These are phyloP conservation scores for Tricholoma sp. DNA, from an alignment of 768 basidiomycete species.

Conservation along the genomic window DNA sequence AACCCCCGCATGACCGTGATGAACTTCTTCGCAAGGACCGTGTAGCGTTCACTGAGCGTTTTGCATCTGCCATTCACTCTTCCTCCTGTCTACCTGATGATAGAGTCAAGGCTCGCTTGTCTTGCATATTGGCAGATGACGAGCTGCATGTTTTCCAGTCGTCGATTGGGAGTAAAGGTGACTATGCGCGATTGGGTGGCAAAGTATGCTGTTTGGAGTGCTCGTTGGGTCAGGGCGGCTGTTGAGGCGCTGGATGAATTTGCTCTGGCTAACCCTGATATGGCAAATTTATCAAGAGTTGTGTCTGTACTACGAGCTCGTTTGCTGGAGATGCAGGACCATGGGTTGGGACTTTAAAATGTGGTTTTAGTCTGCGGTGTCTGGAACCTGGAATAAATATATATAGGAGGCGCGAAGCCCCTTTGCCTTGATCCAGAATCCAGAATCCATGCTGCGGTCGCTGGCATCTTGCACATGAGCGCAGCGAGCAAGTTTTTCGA, in stretches of 20 bases:
- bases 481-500: no score
- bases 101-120: slow-evolving; percentile 3
- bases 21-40: slow-evolving; percentile 7
- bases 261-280: no score
- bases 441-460: no score
- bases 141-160: background rate
- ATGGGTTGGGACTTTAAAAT: no score
- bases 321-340: no score
- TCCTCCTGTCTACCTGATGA: slow-evolving; percentile 4
- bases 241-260: background rate
- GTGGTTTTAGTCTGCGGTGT: no score
- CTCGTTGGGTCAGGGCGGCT: background rate
- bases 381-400: no score
- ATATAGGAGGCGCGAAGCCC: no score
- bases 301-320: no score
- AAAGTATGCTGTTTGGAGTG: slow-evolving; percentile 1
- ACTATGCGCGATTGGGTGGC: slow-evolving; percentile 4
- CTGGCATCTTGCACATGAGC: no score
- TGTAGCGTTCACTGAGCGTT: slow-evolving; percentile 4
- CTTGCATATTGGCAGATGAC: slow-evolving; percentile 6
- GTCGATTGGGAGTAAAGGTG: slow-evolving; percentile 6
- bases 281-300: no score
- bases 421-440: no score
- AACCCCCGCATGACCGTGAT: slow-evolving; percentile 1
- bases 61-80: slow-evolving; percentile 6